Evolutionary conservation across 345 rosid genomes (phyloP).

Genomic region (Camelina hispida): DNA sequence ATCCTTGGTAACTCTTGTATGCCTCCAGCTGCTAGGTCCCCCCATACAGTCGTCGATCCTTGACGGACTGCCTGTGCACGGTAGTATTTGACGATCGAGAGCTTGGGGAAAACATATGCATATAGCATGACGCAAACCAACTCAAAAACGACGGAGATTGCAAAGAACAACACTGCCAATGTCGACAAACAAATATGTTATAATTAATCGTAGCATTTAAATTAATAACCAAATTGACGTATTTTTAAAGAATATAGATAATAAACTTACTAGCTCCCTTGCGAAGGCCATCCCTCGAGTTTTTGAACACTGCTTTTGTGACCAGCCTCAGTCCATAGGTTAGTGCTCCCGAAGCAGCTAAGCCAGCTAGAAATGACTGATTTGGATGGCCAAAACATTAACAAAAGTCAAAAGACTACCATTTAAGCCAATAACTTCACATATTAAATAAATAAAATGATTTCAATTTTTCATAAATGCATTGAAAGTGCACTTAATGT

Average conservation of each 20-base stretch:
- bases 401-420: neutral
- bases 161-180: constrained; percentile 63
- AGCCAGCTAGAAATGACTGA: constrained; percentile 74
- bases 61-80: constrained; percentile 70
- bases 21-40: constrained; percentile 86
- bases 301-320: constrained; percentile 69
- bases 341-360: constrained; percentile 81
- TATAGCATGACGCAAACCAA: constrained; percentile 62
- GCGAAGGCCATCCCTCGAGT: constrained; percentile 67
- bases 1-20: neutral
- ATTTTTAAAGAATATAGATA: neutral
- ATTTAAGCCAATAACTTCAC: neutral
- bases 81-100: constrained; percentile 69
- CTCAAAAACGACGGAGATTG: constrained; percentile 61
- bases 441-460: neutral
- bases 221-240: neutral
- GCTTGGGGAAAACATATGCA: constrained; percentile 59
- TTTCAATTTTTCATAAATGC: neutral
- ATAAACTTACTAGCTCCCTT: constrained; percentile 66
- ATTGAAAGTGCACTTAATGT: neutral
- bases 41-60: constrained; percentile 76
- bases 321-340: constrained; percentile 74
- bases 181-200: neutral
- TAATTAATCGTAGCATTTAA: neutral
- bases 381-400: neutral